Evolutionary conservation across 371 early-diverging fungal genomes (phyloP).

Genomic region (Circinella umbellata): DNA sequence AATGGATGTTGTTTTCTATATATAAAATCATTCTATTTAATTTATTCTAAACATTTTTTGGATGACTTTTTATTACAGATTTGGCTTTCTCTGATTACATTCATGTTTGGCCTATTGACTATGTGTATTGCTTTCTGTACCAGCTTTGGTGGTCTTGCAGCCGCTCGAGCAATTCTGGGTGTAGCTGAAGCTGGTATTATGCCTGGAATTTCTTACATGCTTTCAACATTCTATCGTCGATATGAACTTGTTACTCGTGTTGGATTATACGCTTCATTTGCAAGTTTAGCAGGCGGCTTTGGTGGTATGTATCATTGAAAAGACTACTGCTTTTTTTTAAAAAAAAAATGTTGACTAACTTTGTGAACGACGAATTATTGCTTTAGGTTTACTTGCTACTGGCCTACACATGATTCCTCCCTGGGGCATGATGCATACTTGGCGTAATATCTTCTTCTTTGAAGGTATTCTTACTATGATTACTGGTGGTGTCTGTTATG

Average conservation of each 20-base stretch:
- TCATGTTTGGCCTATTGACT: conserved; percentile 58
- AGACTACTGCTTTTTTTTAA: conserved; percentile 21
- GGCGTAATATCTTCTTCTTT: conserved; percentile 56
- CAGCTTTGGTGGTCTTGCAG: conserved; percentile 26
- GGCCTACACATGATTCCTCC: conserved; percentile 21
- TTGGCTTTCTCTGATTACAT: conserved; percentile 55
- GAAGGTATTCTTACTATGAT: conserved; percentile 41
- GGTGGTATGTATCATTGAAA: conserved; percentile 32
- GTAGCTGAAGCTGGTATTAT: conserved; percentile 25
- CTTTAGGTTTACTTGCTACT: conserved; percentile 19
- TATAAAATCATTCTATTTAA: no score
- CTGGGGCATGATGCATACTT: conserved; percentile 35
- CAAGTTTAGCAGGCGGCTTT: conserved; percentile 49
- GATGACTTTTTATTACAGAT: neutral
- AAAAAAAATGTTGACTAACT: no score
- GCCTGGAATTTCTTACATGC: conserved; percentile 69
- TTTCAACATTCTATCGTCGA: conserved; percentile 48
- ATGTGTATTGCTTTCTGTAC: conserved; percentile 43
- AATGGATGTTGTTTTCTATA: no score
- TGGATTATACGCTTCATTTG: conserved; percentile 45
- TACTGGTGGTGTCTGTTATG: conserved; percentile 23
- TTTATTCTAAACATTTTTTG: no score
- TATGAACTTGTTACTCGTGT: conserved; percentile 39
- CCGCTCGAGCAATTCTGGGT: conserved; percentile 24
- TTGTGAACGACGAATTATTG: neutral